These are phyloP conservation scores for Pythium aristosporum DNA, from an alignment of 352 stramenopile genomes.

Conservation along the genomic window DNA sequence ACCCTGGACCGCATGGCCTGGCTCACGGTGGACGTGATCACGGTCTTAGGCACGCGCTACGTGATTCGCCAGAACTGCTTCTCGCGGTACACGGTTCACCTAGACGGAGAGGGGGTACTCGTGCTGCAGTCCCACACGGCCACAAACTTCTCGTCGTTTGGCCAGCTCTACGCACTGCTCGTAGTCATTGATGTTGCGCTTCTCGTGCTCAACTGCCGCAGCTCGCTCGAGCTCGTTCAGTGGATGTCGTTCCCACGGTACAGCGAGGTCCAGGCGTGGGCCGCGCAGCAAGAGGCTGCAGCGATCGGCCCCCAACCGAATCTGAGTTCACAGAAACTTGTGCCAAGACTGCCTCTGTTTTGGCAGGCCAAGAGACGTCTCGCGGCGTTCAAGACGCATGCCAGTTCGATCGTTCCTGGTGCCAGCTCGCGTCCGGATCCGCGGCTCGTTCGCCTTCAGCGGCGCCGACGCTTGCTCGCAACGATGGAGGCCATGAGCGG, in stretches of 20 bases:
- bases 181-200: constrained; percentile 23
- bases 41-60: constrained; percentile 40
- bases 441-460: background rate
- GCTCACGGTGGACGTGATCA: constrained; percentile 43
- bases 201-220: constrained; percentile 21
- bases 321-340: too few relatives aligned
- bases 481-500: constrained; percentile 25
- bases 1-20: constrained; percentile 42
- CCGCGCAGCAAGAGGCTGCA: constrained; percentile 14
- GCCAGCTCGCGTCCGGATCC: too few relatives aligned
- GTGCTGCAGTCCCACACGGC: constrained; percentile 15
- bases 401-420: too few relatives aligned
- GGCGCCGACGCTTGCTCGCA: constrained; percentile 5
- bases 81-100: constrained; percentile 24
- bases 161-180: constrained; percentile 22
- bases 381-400: background rate
- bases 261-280: constrained; percentile 18
- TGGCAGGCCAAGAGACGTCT: background rate
- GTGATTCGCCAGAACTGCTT: constrained; percentile 46
- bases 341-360: background rate
- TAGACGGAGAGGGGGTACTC: constrained; percentile 5
- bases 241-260: constrained; percentile 23
- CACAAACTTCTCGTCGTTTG: constrained; percentile 26
- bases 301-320: background rate
- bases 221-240: constrained; percentile 22